These are phyloP conservation scores for Endoconidiophora laricicola DNA, from an alignment of 2,329 filamentous ascomycete genomes.

Conservation along the genomic window DNA sequence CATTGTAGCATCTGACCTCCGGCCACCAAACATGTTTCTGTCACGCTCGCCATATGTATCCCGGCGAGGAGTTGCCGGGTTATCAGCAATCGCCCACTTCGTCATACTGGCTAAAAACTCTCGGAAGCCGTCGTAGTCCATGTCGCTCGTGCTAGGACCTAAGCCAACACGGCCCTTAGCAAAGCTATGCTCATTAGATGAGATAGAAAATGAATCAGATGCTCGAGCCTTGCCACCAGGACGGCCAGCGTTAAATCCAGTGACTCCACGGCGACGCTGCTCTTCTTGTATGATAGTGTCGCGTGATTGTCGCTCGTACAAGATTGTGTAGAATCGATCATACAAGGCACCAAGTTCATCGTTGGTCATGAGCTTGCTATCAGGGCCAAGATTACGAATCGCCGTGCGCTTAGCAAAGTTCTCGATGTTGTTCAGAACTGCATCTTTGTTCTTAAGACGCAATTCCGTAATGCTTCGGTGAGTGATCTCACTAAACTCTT, in stretches of 20 bases:
- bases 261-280: constrained; percentile 37
- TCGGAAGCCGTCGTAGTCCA: constrained; percentile 94
- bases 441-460: constrained; percentile 81
- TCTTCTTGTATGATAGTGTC: constrained; percentile 64
- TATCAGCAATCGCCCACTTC: constrained; percentile 86
- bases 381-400: constrained; percentile 84
- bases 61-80: constrained; percentile 43
- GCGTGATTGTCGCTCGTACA: constrained; percentile 84
- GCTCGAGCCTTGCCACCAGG: constrained; percentile 19
- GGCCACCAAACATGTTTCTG: constrained; percentile 43
- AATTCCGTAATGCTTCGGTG: constrained; percentile 83
- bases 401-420: constrained; percentile 94
- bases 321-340: constrained; percentile 78
- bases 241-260: constrained; percentile 21
- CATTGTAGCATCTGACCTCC: constrained; percentile 22
- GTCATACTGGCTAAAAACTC: constrained; percentile 83
- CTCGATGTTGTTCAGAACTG: constrained; percentile 88
- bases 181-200: constrained; percentile 24
- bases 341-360: constrained; percentile 84
- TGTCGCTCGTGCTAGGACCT: constrained; percentile 74
- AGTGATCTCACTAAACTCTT: constrained; percentile 91
- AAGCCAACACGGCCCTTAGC: constrained; percentile 79
- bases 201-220: constrained; percentile 18
- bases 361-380: constrained; percentile 75
- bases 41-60: constrained; percentile 33